Evolutionary conservation across 352 stramenopile species (phyloP), one percentile per base, ranked within the genome.

Genomic region (Phytophthora rubi): DNA sequence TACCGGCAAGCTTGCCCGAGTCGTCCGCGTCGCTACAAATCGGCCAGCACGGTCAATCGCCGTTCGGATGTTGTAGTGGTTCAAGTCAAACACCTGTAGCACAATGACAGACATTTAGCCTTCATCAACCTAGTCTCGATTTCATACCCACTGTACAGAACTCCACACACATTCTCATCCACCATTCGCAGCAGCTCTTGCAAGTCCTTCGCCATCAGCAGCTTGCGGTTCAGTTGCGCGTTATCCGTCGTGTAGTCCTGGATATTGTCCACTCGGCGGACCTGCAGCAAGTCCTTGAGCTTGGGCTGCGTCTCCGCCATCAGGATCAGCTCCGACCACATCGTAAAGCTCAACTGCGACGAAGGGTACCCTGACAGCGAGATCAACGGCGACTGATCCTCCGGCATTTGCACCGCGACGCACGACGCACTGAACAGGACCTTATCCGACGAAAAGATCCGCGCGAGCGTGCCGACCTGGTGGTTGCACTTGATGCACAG

Each of bases 271-370:
- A 93, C 73, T 59, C 83, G 72, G 45, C 77, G 80, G 66, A 93
- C 91, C 65, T 86, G 68, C 16, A 93, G 68, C 54, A 85, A 59
- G 18, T 86, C 70, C 73, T 92, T 92, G 18, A 93, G 75, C 18
- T 79, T 75, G 23, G 86, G 82, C 63, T 93, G 83, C 44, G 83
- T 83, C 54, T 92, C 86, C 4, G 88, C 75, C 82, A 92, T 93
- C 28, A 92, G 66, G 59, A 93, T 86, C 18, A 93, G 65, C 55
- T 93, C 86, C 6, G 83, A 87, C 86, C 86, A 93, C 83, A 90
- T 92, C 1, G 75, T 82, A 66, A 93, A 92, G 18, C 76, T 82
- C 49, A 93, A 53, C 21, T 88, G 73, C 16, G 86, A 93, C 30
- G 86, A 93, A 21, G 86, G 86, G 44, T 93, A 93, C 2, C 86